These are phyloP conservation scores for Pythium phragmiticola DNA, from an alignment of 352 stramenopile species.

Conservation along the genomic window DNA sequence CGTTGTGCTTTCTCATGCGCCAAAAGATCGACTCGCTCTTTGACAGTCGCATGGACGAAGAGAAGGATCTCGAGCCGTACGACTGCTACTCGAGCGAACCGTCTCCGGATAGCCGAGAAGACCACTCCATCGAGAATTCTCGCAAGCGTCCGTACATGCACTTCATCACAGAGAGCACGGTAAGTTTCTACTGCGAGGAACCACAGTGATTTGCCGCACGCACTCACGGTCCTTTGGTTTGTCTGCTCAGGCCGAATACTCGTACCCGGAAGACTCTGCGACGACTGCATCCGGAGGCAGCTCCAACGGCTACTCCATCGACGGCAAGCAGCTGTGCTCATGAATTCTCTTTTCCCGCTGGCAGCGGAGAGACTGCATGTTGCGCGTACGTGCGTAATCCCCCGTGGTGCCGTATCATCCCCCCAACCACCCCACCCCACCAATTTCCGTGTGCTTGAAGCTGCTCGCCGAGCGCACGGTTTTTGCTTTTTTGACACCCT, in stretches of 20 bases:
- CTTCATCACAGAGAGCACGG: constrained; percentile 62
- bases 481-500: constrained; percentile 23
- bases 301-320: constrained; percentile 47
- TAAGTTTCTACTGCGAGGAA: constrained; percentile 14
- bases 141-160: constrained; percentile 78
- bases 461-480: constrained; percentile 9
- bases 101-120: constrained; percentile 13
- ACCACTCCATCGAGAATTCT: constrained; percentile 30
- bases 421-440: constrained; percentile 1
- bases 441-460: constrained; percentile 3
- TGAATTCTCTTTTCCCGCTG: constrained; percentile 38
- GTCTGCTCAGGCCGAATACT: constrained; percentile 26
- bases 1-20: constrained; percentile 80
- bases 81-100: constrained; percentile 59
- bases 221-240: not conserved
- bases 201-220: not conserved
- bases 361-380: constrained; percentile 35
- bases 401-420: constrained; percentile 7
- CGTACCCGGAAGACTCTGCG: constrained; percentile 24
- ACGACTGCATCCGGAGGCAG: constrained; percentile 9
- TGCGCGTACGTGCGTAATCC: constrained; percentile 16
- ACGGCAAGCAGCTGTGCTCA: constrained; percentile 77
- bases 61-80: constrained; percentile 64
- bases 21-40: constrained; percentile 84
- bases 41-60: constrained; percentile 55